Base-by-base conservation (phyloP, 2,329 filamentous ascomycete species). In the Cladophialophora immunda region DNA sequence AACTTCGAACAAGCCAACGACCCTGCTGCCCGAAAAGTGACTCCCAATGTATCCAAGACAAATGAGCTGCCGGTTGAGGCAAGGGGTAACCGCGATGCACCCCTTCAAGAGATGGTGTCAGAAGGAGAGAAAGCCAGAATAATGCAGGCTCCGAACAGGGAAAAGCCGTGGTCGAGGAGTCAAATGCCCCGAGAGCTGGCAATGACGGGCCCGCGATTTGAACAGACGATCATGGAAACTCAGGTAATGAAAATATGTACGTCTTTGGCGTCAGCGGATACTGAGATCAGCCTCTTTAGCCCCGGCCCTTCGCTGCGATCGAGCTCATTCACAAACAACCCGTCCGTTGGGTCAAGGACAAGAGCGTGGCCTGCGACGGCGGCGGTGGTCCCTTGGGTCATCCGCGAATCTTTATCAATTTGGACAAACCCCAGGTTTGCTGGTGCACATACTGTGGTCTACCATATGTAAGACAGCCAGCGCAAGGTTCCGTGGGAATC, bases 261-360 rank as follows among this genome's bases (percentile, higher is more conserved):
- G 36, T 22, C 45, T 19, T 59, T 50, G 41, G 76, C 81, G 72
- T 70, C 74, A 57, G 60, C 67, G 15, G 17, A 47, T 62, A 47
- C 65, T 68, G 41, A 70, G 52, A 61, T 13, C 27, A 27, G 19
- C n/a, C 8, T 47, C 34, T 59, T 69, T 77, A 98, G 95, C 95
- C 95, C 71, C 91, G 90, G 83, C 91, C 95, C 32, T 86, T 89
- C 76, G 90, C 95, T 34, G 95, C 95, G 69, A 99, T 99, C 76
- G 92, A 96, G 73, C 88, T 99, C 79, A 94, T 98, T 76, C 95
- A 99, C 86, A 90, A 94, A 84, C 91, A 97, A 81, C 94, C 94
- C 22, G 95, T 99, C 38, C 87, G 88, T 79, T 99, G 95, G 94
- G 92, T 90, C 67, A 90, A 97, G 78, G 87, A 92, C 70, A 87